Evolutionary conservation across 208 protist species (phyloP), one percentile per base, ranked within the genome.

Genomic region (Acanthamoeba quina): DNA sequence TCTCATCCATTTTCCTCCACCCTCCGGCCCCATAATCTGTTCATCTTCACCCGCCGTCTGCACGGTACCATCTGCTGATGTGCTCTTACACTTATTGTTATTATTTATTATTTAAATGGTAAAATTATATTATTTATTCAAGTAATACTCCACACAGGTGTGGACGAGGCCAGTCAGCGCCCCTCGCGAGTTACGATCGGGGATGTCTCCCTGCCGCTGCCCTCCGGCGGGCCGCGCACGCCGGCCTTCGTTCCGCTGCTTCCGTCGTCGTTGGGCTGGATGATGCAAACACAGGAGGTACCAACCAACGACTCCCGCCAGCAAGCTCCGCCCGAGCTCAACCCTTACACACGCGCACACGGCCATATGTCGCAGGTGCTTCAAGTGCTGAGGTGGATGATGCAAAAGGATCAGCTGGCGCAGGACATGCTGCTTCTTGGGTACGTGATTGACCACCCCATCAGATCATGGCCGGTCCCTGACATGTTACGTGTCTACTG

Each of bases 351-450:
- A 24, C 34, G 15, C n/a, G n/a, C n/a, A n/a, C n/a, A n/a, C n/a
- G n/a, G 2, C 29, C 68, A 78, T 24, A 49, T 37, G 19, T 49
- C 17, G 78, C 41, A 66, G 56, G 47, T 64, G 47, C 37, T 89
- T 6, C 86, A 92, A 5, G 86, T 56, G 83, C 90, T 99, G 34
- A 97, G 98, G 68, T 99, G 98, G 98, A 98, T 99, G 83, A 96
- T 96, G 56, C 98, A 99, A 96, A 99, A 99, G 96, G 97, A 98
- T 94, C 94, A 96, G 85, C 97, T 99, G 4, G 96, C 97, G 47
- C 98, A 99, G 85, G 98, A 99, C 94, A 98, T 99, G 96, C 98
- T 98, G 74, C 97, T 99, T 21, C 96, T 99, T 56, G 98, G 90
- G 17, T 96, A 98, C 6, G 41, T 41, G 17, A 0, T 34, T 29